Evolutionary conservation across 2,329 filamentous ascomycete genomes (phyloP), one percentile per base, ranked within the genome.

Genomic region (Colletotrichum sp.): DNA sequence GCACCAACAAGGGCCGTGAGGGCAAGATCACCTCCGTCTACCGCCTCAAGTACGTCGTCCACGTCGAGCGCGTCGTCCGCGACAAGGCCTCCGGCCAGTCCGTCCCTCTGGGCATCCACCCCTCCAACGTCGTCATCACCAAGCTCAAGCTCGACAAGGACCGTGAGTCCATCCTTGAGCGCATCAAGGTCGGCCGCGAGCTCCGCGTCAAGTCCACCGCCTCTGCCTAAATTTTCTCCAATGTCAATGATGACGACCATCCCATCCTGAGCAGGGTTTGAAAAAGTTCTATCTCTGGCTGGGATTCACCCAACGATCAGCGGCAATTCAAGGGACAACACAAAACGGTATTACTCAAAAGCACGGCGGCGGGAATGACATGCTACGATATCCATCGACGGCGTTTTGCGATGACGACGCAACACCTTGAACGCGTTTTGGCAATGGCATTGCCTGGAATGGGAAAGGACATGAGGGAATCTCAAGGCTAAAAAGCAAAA

Each of bases 71-170:
- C 85, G 94, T 99, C 87, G 93, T 93, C 88, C 95, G 96, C 87
- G 97, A 99, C 89, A 99, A 99, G 94, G 94, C 93, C 88, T 97
- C 96, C 88, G 96, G 97, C 89, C 96, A 98, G 92, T 95, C 93
- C 87, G 96, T 99, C 74, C 96, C 96, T 80, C 92, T 99, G 86
- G 95, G 95, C 88, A 93, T 99, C 89, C 95, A 96, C 90, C 94
- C 97, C 85, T 98, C 95, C 90, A 99, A 99, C 90, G 95, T 98
- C 82, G 94, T 98, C 90, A 95, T 99, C 91, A 98, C 94, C 90
- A 98, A 98, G 93, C 93, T 99, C 88, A 98, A 99, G 95, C 92
- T 98, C 85, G 95, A 97, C 92, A 96, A 97, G 93, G 95, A 98
- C 90, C 94, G 95, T 82, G 95, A 97, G 92, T 90, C 89, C 87